A percentile compares a stretch with the other conserved stretches of the same genome.
Evolutionary conservation across 495 filamentous ascomycete genomes (phyloP).

Genomic region (Beverwykella pulmonaria): DNA sequence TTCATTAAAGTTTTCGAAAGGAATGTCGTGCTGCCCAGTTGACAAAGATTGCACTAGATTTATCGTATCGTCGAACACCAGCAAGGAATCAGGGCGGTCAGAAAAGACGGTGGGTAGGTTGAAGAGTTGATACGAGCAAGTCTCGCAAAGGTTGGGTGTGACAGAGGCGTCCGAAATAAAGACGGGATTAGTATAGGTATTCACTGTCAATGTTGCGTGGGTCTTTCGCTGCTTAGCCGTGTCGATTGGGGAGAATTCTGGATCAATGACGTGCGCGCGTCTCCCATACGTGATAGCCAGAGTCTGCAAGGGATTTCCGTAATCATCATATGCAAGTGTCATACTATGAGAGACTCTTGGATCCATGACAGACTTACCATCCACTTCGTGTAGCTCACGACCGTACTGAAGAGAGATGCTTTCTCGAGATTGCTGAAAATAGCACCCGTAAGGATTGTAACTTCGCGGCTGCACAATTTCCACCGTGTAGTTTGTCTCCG

Average conservation of each 20-base stretch:
- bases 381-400: neutral
- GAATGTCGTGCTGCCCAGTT: neutral
- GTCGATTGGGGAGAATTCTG: neutral
- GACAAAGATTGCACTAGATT: neutral
- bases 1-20: neutral
- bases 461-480: neutral
- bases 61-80: neutral
- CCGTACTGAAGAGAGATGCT: neutral
- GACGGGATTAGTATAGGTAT: neutral
- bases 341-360: neutral
- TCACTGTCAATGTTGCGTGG: neutral
- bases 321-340: neutral
- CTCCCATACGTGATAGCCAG: neutral
- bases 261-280: neutral
- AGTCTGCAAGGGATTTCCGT: neutral
- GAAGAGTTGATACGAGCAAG: neutral
- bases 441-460: neutral
- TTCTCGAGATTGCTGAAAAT: neutral
- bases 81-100: neutral
- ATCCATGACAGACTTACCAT: neutral
- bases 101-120: neutral
- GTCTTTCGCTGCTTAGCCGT: neutral
- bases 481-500: neutral
- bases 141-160: neutral
- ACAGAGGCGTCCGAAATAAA: neutral